phyloP scores from a whole-genome alignment of 495 filamentous ascomycete genomes.

The Penicillium argentinense region DNA sequence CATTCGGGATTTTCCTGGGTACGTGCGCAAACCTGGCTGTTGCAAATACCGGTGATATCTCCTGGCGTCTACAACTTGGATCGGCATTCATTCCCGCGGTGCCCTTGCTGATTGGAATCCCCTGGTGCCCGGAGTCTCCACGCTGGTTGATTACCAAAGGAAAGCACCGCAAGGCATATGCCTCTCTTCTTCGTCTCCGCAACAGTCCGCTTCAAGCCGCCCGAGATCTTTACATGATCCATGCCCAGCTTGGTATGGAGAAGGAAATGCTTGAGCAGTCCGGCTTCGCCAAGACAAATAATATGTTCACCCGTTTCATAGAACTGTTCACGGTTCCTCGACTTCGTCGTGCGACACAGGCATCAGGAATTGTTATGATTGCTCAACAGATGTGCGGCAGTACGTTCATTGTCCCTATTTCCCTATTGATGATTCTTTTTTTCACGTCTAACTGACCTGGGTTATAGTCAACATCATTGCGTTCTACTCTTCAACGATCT shows the following conservation, averaged over 20 bases:
- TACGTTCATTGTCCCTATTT: constrained; percentile 14
- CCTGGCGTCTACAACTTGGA: constrained; percentile 78
- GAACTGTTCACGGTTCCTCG: constrained; percentile 60
- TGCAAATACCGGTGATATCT: constrained; percentile 48
- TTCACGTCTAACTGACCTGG: neutral
- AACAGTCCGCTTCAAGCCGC: constrained; percentile 69
- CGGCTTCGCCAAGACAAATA: constrained; percentile 26
- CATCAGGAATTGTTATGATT: constrained; percentile 64
- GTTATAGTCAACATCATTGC: constrained; percentile 65
- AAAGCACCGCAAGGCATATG: constrained; percentile 60
- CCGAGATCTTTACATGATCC: constrained; percentile 73
- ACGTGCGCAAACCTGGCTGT: constrained; percentile 71
- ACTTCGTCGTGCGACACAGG: constrained; percentile 55
- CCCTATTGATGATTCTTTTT: neutral
- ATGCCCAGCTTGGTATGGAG: constrained; percentile 53
- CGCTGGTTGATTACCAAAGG: constrained; percentile 66
- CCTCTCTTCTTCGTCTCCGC: constrained; percentile 60
- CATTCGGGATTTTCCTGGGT: constrained; percentile 77
- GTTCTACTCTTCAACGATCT: constrained; percentile 82
- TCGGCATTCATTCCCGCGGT: constrained; percentile 78
- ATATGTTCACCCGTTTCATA: constrained; percentile 45
- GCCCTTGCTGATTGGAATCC: constrained; percentile 63
- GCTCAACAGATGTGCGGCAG: constrained; percentile 85
- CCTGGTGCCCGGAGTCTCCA: constrained; percentile 58
- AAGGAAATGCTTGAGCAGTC: constrained; percentile 31